Percentiles rank a stretch among this genome's conserved stretches.
Evolutionary conservation across 2,329 filamentous ascomycete genomes (phyloP).

Genomic region (Zymoseptoria pseudotritici): DNA sequence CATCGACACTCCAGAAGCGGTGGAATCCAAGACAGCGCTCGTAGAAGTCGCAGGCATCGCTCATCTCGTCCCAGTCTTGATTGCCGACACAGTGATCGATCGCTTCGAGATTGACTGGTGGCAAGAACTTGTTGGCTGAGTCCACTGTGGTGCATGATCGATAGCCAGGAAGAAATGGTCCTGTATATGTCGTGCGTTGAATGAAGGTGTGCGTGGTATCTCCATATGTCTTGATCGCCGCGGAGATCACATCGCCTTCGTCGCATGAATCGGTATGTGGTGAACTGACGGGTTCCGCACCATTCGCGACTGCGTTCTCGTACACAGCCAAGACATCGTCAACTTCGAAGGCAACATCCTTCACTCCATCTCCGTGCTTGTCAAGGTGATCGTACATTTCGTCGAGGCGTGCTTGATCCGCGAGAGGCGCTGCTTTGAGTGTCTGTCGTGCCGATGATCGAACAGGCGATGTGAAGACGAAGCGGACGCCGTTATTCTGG

Average conservation of each 20-base stretch:
- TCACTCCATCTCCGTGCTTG: constrained; percentile 85
- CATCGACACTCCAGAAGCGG: constrained; percentile 95
- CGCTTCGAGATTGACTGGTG: constrained; percentile 58
- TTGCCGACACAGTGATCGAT: constrained; percentile 98
- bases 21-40: constrained; percentile 86
- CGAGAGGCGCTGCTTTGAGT: constrained; percentile 27
- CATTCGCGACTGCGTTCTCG: constrained; percentile 58
- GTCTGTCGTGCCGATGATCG: constrained; percentile 38
- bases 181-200: constrained; percentile 61
- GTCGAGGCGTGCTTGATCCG: constrained; percentile 58
- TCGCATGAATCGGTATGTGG: constrained; percentile 50
- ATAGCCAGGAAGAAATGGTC: constrained; percentile 79
- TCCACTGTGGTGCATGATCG: constrained; percentile 46
- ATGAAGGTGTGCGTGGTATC: constrained; percentile 93
- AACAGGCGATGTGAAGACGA: constrained; percentile 77
- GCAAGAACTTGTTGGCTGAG: constrained; percentile 46
- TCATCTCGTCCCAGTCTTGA: constrained; percentile 90
- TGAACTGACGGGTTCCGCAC: constrained; percentile 54
- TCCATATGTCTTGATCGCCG: constrained; percentile 84
- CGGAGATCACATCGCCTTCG: constrained; percentile 61
- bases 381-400: constrained; percentile 80
- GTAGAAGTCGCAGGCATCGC: constrained; percentile 61
- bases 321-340: constrained; percentile 81
- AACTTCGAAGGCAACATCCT: constrained; percentile 91
- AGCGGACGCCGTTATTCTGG: constrained; percentile 65